Conservation (phyloP, 106 monocot genomes). For the Dactylorhiza incarnata region DNA sequence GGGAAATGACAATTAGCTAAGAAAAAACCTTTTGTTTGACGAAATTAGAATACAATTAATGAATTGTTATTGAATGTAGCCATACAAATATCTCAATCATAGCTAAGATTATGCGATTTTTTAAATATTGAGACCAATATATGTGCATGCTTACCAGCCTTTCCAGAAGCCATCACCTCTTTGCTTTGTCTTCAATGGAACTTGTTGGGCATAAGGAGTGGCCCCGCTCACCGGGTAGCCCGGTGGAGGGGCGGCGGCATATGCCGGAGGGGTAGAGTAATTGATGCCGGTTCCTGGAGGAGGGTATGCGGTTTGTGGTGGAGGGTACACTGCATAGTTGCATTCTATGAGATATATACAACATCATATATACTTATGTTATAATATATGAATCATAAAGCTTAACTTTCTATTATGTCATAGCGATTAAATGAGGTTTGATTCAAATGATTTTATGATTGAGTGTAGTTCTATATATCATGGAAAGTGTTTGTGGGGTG, state of each 20-base stretch:
- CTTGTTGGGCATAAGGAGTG: not conserved
- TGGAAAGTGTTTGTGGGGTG: too few relatives aligned
- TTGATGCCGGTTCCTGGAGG: not conserved
- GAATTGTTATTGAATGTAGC: too few relatives aligned
- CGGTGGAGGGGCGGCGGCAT: constrained; percentile 12
- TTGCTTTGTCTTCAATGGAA: constrained; percentile 18
- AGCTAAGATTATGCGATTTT: too few relatives aligned
- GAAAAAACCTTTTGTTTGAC: too few relatives aligned
- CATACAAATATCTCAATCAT: too few relatives aligned
- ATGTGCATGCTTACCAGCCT: constrained; percentile 21
- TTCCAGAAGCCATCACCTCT: constrained; percentile 34
- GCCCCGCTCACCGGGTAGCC: constrained; percentile 17
- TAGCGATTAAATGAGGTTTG: too few relatives aligned
- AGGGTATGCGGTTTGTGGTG: constrained; percentile 11
- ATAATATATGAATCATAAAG: not conserved
- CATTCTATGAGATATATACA: too few relatives aligned
- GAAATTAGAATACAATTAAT: too few relatives aligned
- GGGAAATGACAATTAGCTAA: not conserved
- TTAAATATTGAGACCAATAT: too few relatives aligned
- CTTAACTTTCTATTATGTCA: too few relatives aligned
- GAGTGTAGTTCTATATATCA: too few relatives aligned
- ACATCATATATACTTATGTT: not conserved
- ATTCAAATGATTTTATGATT: too few relatives aligned
- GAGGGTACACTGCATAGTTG: constrained; percentile 1
- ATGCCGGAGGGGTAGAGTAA: constrained; percentile 3